A percentile compares a stretch with the other conserved stretches of the same genome.
These are phyloP conservation scores for Chalciporus sphaerocephalus DNA, from an alignment of 768 basidiomycete species.

Conservation along the genomic window DNA sequence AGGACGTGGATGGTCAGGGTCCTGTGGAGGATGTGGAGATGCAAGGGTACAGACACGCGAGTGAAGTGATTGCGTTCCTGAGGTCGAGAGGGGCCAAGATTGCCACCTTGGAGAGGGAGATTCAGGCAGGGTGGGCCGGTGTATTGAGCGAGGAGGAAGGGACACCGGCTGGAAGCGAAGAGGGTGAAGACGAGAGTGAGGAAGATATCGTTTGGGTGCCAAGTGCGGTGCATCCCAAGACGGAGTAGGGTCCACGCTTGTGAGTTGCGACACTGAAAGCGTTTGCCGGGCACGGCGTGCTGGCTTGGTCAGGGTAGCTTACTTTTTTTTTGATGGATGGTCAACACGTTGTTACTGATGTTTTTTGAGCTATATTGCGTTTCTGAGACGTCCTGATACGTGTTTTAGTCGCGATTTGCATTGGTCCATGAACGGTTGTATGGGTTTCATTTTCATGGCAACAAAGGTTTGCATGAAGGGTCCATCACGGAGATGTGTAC, in stretches of 20 bases:
- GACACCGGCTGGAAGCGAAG: slow-evolving; percentile 23
- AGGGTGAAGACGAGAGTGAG: slow-evolving; percentile 20
- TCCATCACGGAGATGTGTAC: slow-evolving; percentile 8
- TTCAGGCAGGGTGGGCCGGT: slow-evolving; percentile 65
- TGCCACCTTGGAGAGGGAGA: slow-evolving; percentile 40
- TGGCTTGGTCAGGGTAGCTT: slow-evolving; percentile 15
- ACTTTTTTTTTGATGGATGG: slow-evolving; percentile 9
- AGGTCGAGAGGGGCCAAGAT: slow-evolving; percentile 69
- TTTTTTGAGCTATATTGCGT: slow-evolving; percentile 20
- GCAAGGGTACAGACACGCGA: slow-evolving; percentile 58
- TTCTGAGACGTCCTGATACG: neutral
- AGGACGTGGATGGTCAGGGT: slow-evolving; percentile 23
- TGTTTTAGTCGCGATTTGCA: slow-evolving; percentile 13
- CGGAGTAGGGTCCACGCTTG: slow-evolving; percentile 11
- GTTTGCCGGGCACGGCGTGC: slow-evolving; percentile 3
- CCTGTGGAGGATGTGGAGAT: slow-evolving; percentile 20
- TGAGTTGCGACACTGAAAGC: too few relatives aligned
- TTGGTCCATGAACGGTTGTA: neutral
- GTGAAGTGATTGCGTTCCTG: slow-evolving; percentile 72
- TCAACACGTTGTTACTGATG: slow-evolving; percentile 3
- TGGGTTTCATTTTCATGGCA: neutral
- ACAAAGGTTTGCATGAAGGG: slow-evolving; percentile 3
- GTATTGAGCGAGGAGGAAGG: slow-evolving; percentile 51
- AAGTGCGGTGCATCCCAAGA: slow-evolving; percentile 12
- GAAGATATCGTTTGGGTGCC: slow-evolving; percentile 34